Percentiles rank a stretch among this genome's conserved stretches.
Evolutionary conservation across 495 filamentous ascomycete species (phyloP).

Genomic region (Aspergillus coremiiformis): DNA sequence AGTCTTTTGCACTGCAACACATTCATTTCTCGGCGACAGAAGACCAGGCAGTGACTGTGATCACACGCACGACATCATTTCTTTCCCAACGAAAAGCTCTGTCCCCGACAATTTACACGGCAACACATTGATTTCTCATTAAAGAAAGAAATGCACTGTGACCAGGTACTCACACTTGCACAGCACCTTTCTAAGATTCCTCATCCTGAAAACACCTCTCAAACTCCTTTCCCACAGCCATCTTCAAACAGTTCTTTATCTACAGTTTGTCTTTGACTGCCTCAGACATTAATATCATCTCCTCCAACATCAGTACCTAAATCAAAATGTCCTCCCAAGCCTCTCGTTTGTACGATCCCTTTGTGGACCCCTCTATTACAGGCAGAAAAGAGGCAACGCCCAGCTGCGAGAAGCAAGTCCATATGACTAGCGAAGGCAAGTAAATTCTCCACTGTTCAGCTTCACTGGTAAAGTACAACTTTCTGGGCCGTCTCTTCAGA

Average conservation of each 20-base stretch:
- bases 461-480: background rate
- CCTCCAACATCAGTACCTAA: background rate
- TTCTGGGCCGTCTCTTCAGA: background rate
- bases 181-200: background rate
- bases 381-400: background rate
- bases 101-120: background rate
- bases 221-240: background rate
- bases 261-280: background rate
- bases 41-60: background rate
- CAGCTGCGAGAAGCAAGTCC: background rate
- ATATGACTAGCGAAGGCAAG: background rate
- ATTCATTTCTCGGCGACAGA: background rate
- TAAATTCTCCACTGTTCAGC: background rate
- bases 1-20: conserved; percentile 2
- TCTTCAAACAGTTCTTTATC: background rate
- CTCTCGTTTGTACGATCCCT: background rate
- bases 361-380: background rate
- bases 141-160: background rate
- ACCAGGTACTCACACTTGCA: background rate
- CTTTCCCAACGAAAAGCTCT: background rate
- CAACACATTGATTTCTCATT: background rate
- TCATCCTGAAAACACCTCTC: conserved; percentile 1
- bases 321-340: background rate
- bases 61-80: background rate
- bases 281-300: conserved; percentile 1